Percentiles rank a stretch among this genome's conserved stretches.
Evolutionary conservation across 2,329 filamentous ascomycete species (phyloP).

Genomic region (Nemania sp.): DNA sequence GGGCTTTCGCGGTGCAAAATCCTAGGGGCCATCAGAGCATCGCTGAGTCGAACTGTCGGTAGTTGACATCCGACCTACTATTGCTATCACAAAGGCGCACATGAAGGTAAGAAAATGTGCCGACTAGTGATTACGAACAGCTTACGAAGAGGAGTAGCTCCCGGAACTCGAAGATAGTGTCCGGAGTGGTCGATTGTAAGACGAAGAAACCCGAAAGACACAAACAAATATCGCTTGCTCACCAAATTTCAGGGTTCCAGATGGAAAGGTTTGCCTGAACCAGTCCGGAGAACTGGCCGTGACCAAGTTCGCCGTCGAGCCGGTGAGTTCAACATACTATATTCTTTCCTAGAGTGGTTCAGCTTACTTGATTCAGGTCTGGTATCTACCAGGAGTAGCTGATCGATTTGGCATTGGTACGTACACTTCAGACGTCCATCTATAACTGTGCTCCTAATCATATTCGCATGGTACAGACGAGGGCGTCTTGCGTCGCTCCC

Average conservation of each 20-base stretch:
- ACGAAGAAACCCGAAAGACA: not conserved
- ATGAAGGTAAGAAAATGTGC: constrained; percentile 66
- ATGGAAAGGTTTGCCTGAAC: constrained; percentile 91
- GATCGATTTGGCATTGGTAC: constrained; percentile 87
- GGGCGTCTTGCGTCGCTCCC: constrained; percentile 77
- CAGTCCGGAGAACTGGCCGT: constrained; percentile 85
- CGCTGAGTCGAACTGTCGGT: constrained; percentile 18
- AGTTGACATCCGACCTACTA: constrained; percentile 87
- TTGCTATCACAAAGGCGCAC: constrained; percentile 88
- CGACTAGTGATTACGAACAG: constrained; percentile 18
- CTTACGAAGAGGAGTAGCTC: constrained; percentile 51
- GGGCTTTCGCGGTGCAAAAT: not conserved
- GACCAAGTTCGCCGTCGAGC: constrained; percentile 96
- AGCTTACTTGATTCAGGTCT: constrained; percentile 52
- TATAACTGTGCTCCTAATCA: not conserved
- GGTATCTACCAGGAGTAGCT: constrained; percentile 86
- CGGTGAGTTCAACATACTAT: constrained; percentile 59
- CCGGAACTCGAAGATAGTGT: constrained; percentile 93
- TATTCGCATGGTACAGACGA: constrained; percentile 63
- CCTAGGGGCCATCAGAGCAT: not conserved
- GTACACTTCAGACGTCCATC: constrained; percentile 28
- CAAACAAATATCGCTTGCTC: constrained; percentile 2
- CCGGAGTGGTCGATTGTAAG: constrained; percentile 71
- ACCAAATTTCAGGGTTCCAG: constrained; percentile 55
- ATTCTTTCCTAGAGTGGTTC: not conserved